These are phyloP conservation scores for Backusella tarrabulga DNA, from an alignment of 192 early-diverging fungal genomes.

Conservation along the genomic window DNA sequence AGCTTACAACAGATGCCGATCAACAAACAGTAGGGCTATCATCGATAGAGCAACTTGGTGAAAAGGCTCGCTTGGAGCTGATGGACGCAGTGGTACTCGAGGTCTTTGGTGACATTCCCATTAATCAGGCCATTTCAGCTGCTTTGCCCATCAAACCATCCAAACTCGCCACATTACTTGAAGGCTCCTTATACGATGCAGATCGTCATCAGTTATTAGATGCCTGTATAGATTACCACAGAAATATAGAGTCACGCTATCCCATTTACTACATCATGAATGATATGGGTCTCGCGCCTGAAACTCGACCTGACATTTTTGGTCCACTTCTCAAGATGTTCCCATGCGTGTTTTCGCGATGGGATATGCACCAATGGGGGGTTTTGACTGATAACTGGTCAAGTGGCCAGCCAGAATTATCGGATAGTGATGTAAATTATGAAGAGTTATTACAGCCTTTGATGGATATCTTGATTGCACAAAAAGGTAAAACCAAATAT, in stretches of 20 bases:
- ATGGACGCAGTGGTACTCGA: constrained; percentile 18
- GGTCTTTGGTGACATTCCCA: constrained; percentile 24
- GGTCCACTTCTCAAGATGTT: constrained; percentile 6
- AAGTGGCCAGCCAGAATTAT: not conserved
- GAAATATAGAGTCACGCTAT: constrained; percentile 9
- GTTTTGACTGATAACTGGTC: constrained; percentile 4
- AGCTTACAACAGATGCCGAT: not conserved
- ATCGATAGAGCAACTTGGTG: constrained; percentile 1
- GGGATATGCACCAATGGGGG: constrained; percentile 13
- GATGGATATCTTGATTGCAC: constrained; percentile 21
- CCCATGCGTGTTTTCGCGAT: constrained; percentile 20
- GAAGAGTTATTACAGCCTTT: constrained; percentile 19
- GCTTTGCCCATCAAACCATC: constrained; percentile 24
- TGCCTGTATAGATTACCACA: constrained; percentile 24
- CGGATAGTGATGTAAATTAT: constrained; percentile 17
- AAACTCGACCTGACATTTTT: constrained; percentile 14
- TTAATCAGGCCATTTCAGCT: constrained; percentile 22
- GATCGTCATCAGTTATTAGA: constrained; percentile 9
- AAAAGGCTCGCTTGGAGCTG: not conserved
- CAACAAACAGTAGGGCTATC: not conserved
- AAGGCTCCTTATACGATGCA: not conserved
- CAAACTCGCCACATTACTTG: not conserved
- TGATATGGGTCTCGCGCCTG: constrained; percentile 1
- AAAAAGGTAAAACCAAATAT: constrained; percentile 19
- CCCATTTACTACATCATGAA: constrained; percentile 21